Conservation (phyloP, 306 rosid genomes). For the Lupinus albus region DNA sequence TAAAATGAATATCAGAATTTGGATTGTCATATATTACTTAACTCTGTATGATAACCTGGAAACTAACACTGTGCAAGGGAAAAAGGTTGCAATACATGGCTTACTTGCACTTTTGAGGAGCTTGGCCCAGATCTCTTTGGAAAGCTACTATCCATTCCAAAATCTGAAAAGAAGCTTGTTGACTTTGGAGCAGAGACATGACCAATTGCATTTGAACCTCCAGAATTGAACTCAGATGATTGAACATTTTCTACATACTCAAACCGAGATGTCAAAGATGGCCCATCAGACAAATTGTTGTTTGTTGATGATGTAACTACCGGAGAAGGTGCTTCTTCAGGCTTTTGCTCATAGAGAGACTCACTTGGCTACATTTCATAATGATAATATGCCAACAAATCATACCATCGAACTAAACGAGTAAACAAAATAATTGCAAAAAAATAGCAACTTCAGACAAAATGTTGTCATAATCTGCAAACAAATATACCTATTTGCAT, state of each 20-base stretch:
- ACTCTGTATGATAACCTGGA: neutral
- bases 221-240: conserved; percentile 63
- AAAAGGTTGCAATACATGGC: conserved; percentile 28
- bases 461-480: conserved; percentile 4
- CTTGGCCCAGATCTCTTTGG: conserved; percentile 63
- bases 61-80: conserved; percentile 2
- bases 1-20: neutral
- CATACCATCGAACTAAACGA: conserved; percentile 6
- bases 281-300: conserved; percentile 51
- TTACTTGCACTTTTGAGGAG: conserved; percentile 82
- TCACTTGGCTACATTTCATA: conserved; percentile 71
- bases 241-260: conserved; percentile 88
- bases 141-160: conserved; percentile 91
- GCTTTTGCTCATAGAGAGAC: conserved; percentile 89
- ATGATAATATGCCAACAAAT: conserved; percentile 36
- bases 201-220: conserved; percentile 54
- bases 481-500: conserved; percentile 30
- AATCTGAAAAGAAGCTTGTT: conserved; percentile 86
- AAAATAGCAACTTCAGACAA: conserved; percentile 7
- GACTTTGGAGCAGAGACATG: conserved; percentile 87
- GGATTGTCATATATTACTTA: conserved; percentile 11
- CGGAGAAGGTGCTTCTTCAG: conserved; percentile 74
- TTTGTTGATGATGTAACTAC: conserved; percentile 53
- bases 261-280: conserved; percentile 73
- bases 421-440: conserved; percentile 20